Percentiles rank a stretch among this genome's conserved stretches.
Conservation (phyloP, 768 basidiomycete genomes). For the Multifurca ochricompacta region DNA sequence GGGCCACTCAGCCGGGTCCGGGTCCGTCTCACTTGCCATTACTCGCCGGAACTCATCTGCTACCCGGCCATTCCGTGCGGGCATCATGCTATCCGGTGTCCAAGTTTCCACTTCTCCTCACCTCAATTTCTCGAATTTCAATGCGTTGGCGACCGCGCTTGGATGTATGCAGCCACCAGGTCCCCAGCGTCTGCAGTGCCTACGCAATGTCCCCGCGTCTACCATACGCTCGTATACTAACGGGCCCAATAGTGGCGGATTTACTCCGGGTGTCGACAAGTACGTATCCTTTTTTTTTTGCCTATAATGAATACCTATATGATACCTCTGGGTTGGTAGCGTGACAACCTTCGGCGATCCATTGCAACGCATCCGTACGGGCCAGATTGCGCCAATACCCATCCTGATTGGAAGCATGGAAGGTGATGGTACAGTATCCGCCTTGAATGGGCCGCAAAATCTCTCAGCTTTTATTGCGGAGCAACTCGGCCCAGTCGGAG, state of each 20-base stretch:
- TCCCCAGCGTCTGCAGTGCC: slow-evolving; percentile 21
- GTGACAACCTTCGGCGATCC: slow-evolving; percentile 5
- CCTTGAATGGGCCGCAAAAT: background rate
- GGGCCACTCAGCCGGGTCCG: slow-evolving; percentile 9
- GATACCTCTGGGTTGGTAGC: background rate
- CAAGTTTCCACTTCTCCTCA: background rate
- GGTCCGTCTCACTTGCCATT: slow-evolving; percentile 1
- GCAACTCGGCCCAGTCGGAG: background rate
- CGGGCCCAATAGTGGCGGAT: background rate
- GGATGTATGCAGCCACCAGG: slow-evolving; percentile 23
- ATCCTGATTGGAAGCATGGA: slow-evolving; percentile 8
- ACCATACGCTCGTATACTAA: slow-evolving; percentile 19
- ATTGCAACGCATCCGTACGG: slow-evolving; percentile 4
- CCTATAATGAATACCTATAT: background rate
- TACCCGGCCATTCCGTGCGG: slow-evolving; percentile 5
- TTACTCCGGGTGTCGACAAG: slow-evolving; percentile 6
- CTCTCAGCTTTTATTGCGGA: background rate
- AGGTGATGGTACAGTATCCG: slow-evolving; percentile 2
- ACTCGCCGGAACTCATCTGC: background rate
- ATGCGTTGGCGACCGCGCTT: slow-evolving; percentile 1
- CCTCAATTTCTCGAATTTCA: slow-evolving; percentile 1
- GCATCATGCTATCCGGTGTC: slow-evolving; percentile 5
- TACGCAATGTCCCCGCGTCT: slow-evolving; percentile 21
- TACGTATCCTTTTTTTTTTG: background rate
- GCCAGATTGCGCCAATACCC: background rate